These are phyloP conservation scores for Baudoinia panamericana DNA, from an alignment of 495 filamentous ascomycete species.

Conservation along the genomic window DNA sequence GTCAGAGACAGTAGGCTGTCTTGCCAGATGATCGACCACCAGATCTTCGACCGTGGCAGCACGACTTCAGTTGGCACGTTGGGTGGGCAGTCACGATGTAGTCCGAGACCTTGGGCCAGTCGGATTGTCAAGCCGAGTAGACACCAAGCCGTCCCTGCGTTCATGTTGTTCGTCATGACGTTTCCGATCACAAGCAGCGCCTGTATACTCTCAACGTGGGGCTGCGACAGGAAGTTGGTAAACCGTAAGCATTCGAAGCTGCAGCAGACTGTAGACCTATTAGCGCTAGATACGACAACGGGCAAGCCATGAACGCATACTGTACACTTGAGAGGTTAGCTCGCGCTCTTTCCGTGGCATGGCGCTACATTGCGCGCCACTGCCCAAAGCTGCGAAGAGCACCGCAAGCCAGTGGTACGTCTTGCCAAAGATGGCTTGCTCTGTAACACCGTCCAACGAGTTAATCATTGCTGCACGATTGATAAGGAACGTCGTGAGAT, in stretches of 20 bases:
- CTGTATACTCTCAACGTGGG: slow-evolving; percentile 47
- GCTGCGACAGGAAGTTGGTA: slow-evolving; percentile 47
- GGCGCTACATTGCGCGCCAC: slow-evolving; percentile 68
- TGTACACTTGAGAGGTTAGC: slow-evolving; percentile 46
- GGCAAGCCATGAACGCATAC: slow-evolving; percentile 26
- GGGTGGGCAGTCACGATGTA: slow-evolving; percentile 41
- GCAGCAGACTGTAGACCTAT: slow-evolving; percentile 39
- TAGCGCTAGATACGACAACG: neutral
- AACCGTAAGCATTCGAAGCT: slow-evolving; percentile 50
- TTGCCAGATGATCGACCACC: slow-evolving; percentile 51
- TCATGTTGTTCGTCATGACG: slow-evolving; percentile 52
- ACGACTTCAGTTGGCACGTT: slow-evolving; percentile 28
- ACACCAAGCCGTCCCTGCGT: slow-evolving; percentile 48
- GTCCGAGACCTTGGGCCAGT: slow-evolving; percentile 43
- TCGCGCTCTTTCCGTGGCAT: slow-evolving; percentile 47
- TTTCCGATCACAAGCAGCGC: slow-evolving; percentile 46
- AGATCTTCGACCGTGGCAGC: slow-evolving; percentile 23
- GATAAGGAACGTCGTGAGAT: slow-evolving; percentile 53
- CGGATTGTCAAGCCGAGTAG: slow-evolving; percentile 46
- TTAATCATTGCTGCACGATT: slow-evolving; percentile 42
- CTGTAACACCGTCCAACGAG: slow-evolving; percentile 36
- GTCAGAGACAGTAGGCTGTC: slow-evolving; percentile 48
- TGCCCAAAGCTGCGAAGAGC: slow-evolving; percentile 66
- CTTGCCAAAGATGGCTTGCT: slow-evolving; percentile 38
- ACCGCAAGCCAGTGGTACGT: slow-evolving; percentile 54